These are phyloP conservation scores for Picea sitchensis DNA, from an alignment of 75 land plant species.

Conservation along the genomic window DNA sequence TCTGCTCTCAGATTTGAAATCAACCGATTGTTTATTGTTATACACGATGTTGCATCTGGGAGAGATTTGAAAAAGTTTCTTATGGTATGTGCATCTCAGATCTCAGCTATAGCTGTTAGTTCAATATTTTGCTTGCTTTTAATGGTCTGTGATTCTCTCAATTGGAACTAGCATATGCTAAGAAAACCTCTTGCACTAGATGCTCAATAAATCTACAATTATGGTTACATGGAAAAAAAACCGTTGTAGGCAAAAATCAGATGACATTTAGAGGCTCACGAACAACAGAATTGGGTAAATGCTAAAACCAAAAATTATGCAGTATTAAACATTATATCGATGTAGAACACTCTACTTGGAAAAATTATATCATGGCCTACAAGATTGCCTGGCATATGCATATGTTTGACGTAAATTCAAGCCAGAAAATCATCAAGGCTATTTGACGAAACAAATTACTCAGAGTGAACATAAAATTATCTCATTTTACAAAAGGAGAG, in stretches of 20 bases:
- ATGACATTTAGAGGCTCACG: neutral
- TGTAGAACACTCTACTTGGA: neutral
- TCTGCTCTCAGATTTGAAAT: slow-evolving; percentile 45
- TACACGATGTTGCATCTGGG: slow-evolving; percentile 56
- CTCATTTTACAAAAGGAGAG: neutral
- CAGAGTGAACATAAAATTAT: too few relatives aligned
- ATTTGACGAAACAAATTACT: too few relatives aligned
- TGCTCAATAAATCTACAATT: too few relatives aligned
- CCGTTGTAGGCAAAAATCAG: neutral
- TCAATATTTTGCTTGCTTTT: too few relatives aligned
- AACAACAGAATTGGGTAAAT: neutral
- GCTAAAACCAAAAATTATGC: neutral
- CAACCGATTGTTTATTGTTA: slow-evolving; percentile 33
- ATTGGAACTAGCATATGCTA: too few relatives aligned
- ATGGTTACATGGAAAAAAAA: too few relatives aligned
- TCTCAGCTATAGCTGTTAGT: neutral
- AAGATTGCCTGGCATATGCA: neutral
- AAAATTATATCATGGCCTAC: neutral
- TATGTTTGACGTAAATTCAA: neutral
- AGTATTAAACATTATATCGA: neutral
- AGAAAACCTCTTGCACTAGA: too few relatives aligned
- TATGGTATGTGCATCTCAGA: slow-evolving; percentile 29
- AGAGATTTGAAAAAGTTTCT: slow-evolving; percentile 60
- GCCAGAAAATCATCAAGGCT: neutral
- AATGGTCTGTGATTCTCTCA: too few relatives aligned